Base-by-base conservation (phyloP, 305 asterid species). In the Rubia tinctorum region DNA sequence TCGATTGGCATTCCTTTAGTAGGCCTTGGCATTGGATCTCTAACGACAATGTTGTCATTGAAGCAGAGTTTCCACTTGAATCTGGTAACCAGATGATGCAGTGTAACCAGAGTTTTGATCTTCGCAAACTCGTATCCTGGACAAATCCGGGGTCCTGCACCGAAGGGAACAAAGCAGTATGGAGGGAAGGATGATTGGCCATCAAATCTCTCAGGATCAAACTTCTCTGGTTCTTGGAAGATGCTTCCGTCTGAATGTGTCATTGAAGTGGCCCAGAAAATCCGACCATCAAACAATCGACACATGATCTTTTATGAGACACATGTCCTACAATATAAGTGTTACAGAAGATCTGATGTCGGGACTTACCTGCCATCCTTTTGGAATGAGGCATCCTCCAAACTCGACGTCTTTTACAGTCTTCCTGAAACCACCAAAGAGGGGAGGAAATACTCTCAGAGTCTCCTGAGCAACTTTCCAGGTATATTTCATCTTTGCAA, bases 401-500 rank as follows among this genome's bases (percentile, higher is more conserved):
- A 77, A 86, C 79, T 90, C 86, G 1, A 88, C 82, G 71, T 92
- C 95, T 68, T 82, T 83, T 69, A 80, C 62, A 0, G 92, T 63
- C 81, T 80, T 83, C 37, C 93, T 73, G 34, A 91, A 91, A 12
- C 88, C 90, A 78, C 95, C 96, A 42, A 90, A 86, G 58, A 88
- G 2, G 2, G 90, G 96, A 64, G 93, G 95, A 75, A 80, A 74
- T 44, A 77, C 25, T 79, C 95, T 86, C 43, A 90, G 83, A 7
- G 83, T 87, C 82, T 92, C 96, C 86, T 85, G 77, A 5, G 90
- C 92, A 73, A 87, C 93, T 82, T 89, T 86, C 95, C 97, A 87
- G 3, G 89, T 88, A 76, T 83, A 86, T 83, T 87, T 87, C 93
- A 90, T 91, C 79, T 87, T 91, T 18, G 79, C 80, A 43, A 91